Evolutionary conservation across 2,329 filamentous ascomycete genomes (phyloP), one percentile per base, ranked within the genome.

Genomic region (Tolypocladium inflatum): DNA sequence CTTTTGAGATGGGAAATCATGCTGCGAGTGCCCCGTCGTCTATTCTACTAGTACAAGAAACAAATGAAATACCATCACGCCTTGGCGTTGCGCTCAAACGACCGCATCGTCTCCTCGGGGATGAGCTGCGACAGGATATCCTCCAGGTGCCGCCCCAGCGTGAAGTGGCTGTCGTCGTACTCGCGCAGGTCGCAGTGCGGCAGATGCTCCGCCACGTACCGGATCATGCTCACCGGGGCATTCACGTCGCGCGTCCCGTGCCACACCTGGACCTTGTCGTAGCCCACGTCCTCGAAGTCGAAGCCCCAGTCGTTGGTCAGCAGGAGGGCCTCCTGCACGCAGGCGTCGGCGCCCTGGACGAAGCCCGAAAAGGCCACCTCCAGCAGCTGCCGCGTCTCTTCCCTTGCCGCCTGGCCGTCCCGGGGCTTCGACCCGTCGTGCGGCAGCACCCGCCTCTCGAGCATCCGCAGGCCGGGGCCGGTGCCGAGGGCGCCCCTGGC

Each of bases 151-250:
- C 62, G 58, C 2, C 58, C 65, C 59, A 71, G 62, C 2, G 65
- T 68, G 48, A 67, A 71, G 53, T 74, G 72, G 4, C 64, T 70
- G 9, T 73, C 70, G 1, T 66, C 64, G 43, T 68, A 72, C 59
- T 74, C 73, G 2, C 62, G 61, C 11, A 76, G 59, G 3, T 60
- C 60, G 5, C 64, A 64, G 39, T 74, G 63, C 2, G 70, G 72
- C 37, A 78, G 54, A 15, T 63, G 63, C 33, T 72, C 63, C 1
- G 71, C 70, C 65, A 76, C 68, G 55, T 71, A 74, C n/a, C 71
- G 65, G 5, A 73, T 66, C 65, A 69, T 67, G 23, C 57, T 58
- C 11, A 72, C 64, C 1, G 71, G 72, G 1, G 67, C 65, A 43
- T 73, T 70, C 13, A 30, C 56, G 37, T 74, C 71, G 21, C 66